These are phyloP conservation scores for Chaetomium sp. DNA, from an alignment of 2,329 filamentous ascomycete species.

Conservation along the genomic window DNA sequence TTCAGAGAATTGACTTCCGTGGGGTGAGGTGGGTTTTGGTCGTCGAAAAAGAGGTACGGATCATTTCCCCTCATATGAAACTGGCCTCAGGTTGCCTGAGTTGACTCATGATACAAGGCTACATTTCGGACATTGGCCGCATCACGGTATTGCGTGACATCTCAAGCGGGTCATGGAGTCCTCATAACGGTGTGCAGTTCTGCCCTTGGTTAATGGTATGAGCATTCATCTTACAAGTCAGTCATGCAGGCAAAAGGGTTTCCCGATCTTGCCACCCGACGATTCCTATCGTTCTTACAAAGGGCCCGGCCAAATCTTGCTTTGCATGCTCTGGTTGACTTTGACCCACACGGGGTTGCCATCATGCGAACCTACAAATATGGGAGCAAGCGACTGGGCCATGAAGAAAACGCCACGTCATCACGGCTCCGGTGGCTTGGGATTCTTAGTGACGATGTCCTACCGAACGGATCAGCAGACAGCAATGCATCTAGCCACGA, in stretches of 20 bases:
- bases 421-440: conserved; percentile 60
- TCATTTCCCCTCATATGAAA: too few relatives aligned
- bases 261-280: conserved; percentile 65
- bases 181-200: conserved; percentile 56
- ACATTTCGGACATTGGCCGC: conserved; percentile 63
- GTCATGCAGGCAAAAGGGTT: conserved; percentile 66
- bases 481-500: background rate
- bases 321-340: conserved; percentile 63
- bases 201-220: background rate
- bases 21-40: conserved; percentile 59
- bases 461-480: background rate
- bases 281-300: conserved; percentile 53
- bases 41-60: conserved; percentile 67
- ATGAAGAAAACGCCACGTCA: conserved; percentile 49
- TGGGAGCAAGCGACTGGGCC: conserved; percentile 56
- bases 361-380: conserved; percentile 70
- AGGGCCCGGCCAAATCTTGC: conserved; percentile 42
- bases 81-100: background rate
- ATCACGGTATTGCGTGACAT: conserved; percentile 47
- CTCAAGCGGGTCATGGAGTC: conserved; percentile 49
- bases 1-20: conserved; percentile 44
- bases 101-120: conserved; percentile 44
- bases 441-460: conserved; percentile 40
- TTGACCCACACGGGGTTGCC: conserved; percentile 67
- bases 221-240: background rate